A percentile compares a stretch with the other conserved stretches of the same genome.
phyloP scores from a whole-genome alignment of 2,329 filamentous ascomycete species.

The Exophiala mesophila region DNA sequence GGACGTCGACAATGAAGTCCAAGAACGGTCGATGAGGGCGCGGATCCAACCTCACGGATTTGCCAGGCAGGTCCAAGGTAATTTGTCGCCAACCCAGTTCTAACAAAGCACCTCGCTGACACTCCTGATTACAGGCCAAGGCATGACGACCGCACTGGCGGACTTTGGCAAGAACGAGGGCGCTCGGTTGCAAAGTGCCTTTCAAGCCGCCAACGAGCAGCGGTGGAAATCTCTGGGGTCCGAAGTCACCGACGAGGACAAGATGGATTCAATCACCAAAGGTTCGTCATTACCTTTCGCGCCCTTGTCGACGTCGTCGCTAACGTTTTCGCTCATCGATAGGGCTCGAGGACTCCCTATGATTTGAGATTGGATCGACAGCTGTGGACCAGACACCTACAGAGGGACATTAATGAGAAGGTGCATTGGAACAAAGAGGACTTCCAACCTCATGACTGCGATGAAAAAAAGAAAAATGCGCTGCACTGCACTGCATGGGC shows the following conservation, averaged over 20 bases:
- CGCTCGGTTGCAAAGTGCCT: not conserved
- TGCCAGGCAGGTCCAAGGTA: too few relatives aligned
- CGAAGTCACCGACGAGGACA: not conserved
- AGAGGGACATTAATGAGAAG: not conserved
- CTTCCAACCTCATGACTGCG: not conserved
- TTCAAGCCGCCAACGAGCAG: not conserved
- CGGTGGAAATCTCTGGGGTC: not conserved
- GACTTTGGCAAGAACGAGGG: not conserved
- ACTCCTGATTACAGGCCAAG: too few relatives aligned
- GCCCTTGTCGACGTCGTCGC: too few relatives aligned
- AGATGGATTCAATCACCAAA: constrained; percentile 1
- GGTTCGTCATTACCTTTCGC: not conserved
- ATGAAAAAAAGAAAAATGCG: not conserved
- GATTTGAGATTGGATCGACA: too few relatives aligned
- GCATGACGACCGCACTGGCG: too few relatives aligned
- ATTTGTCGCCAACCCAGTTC: too few relatives aligned
- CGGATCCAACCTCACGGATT: too few relatives aligned
- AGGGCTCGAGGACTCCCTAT: too few relatives aligned
- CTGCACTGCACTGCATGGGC: not conserved
- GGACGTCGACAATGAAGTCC: too few relatives aligned
- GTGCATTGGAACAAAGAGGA: not conserved
- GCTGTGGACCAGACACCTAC: not conserved
- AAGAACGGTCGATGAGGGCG: too few relatives aligned
- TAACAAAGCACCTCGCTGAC: too few relatives aligned
- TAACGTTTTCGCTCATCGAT: too few relatives aligned